These are phyloP conservation scores for Lactifluus rugatus DNA, from an alignment of 768 basidiomycete genomes.

Conservation along the genomic window DNA sequence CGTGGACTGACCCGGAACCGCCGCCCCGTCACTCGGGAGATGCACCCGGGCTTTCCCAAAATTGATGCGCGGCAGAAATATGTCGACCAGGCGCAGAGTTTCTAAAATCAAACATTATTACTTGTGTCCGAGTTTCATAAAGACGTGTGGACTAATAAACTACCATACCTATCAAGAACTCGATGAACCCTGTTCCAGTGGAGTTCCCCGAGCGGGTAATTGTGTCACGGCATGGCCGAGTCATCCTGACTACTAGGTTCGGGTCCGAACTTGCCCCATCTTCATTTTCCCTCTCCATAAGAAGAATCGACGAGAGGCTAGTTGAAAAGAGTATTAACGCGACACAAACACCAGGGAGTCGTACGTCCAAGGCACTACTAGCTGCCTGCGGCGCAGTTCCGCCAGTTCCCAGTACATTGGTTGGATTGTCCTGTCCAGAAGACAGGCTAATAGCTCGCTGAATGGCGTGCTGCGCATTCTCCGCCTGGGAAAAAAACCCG, in stretches of 20 bases:
- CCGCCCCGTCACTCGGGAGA: background rate
- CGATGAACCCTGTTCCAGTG: conserved; percentile 18
- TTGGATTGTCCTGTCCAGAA: background rate
- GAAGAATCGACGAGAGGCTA: conserved; percentile 13
- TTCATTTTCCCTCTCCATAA: conserved; percentile 7
- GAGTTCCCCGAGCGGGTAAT: conserved; percentile 3
- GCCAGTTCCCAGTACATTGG: background rate
- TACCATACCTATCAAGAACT: conserved; percentile 22
- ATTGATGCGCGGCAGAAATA: conserved; percentile 78
- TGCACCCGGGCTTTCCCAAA: conserved; percentile 42
- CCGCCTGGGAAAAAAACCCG: conserved; percentile 1
- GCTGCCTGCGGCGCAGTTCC: background rate
- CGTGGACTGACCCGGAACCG: background rate
- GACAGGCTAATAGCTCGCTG: conserved; percentile 4
- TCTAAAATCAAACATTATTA: conserved; percentile 34
- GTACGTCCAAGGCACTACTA: conserved; percentile 6
- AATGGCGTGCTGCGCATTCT: conserved; percentile 6
- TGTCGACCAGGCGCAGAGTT: conserved; percentile 61
- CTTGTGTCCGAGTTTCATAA: background rate
- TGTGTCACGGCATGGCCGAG: conserved; percentile 4
- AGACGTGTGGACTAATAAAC: background rate
- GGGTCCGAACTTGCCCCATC: background rate
- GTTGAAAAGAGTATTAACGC: conserved; percentile 15
- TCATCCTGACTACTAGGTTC: conserved; percentile 9
- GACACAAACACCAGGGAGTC: conserved; percentile 15